Conservation (phyloP, 176 grass and related monocot species). For the Musa itinerans region DNA sequence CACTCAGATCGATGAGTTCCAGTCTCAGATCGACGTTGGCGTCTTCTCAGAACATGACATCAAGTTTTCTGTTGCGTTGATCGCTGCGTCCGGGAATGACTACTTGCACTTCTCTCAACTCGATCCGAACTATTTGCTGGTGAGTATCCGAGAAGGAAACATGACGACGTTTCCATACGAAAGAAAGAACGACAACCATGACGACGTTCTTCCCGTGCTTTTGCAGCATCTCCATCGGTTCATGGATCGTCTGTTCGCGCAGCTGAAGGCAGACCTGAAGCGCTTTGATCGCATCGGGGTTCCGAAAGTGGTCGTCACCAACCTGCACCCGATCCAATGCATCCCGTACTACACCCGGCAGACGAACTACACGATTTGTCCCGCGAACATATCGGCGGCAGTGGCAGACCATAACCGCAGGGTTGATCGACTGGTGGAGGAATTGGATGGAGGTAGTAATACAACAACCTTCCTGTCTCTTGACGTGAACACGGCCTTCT, state of each 20-base stretch:
- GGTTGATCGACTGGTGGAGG: neutral
- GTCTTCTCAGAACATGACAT: neutral
- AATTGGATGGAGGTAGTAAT: neutral
- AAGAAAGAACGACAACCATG: neutral
- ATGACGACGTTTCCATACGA: neutral
- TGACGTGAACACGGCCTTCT: neutral
- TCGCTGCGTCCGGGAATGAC: constrained; percentile 71
- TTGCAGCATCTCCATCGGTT: neutral
- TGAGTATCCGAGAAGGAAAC: neutral
- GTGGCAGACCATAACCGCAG: neutral
- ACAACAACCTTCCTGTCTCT: neutral
- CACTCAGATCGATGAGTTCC: constrained; percentile 51
- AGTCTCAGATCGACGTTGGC: constrained; percentile 16
- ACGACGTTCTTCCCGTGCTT: neutral
- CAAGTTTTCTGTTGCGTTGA: constrained; percentile 13
- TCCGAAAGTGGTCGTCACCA: constrained; percentile 31
- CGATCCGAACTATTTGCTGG: constrained; percentile 3
- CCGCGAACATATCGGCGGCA: neutral
- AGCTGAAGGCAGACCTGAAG: neutral
- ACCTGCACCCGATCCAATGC: constrained; percentile 32
- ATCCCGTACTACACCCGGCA: constrained; percentile 23
- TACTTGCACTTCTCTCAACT: constrained; percentile 39
- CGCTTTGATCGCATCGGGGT: constrained; percentile 21
- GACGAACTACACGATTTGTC: constrained; percentile 28
- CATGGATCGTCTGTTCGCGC: neutral